These are phyloP conservation scores for Alternaria angustiovoidea DNA, from an alignment of 2,329 filamentous ascomycete species.

Conservation along the genomic window DNA sequence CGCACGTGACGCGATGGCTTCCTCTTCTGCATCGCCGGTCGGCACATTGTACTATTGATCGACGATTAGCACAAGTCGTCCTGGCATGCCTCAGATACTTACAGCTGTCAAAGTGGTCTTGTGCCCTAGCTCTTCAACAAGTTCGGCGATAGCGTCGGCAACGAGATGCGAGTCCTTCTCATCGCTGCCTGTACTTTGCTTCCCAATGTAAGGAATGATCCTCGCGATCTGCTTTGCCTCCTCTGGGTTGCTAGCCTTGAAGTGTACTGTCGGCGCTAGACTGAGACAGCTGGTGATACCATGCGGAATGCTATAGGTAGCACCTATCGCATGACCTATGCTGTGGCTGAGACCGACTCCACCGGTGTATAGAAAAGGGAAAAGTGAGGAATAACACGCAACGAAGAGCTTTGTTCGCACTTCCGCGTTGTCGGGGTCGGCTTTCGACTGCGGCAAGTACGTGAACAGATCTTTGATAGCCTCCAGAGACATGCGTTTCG, in stretches of 20 bases:
- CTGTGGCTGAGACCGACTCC: constrained; percentile 60
- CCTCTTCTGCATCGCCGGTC: constrained; percentile 46
- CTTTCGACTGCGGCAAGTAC: constrained; percentile 61
- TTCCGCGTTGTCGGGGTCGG: constrained; percentile 57
- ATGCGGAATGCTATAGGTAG: constrained; percentile 64
- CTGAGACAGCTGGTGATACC: constrained; percentile 64
- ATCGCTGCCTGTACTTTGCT: constrained; percentile 53
- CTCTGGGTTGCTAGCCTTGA: constrained; percentile 58
- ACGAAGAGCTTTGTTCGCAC: constrained; percentile 61
- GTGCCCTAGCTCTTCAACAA: constrained; percentile 56
- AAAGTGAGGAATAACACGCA: constrained; percentile 61
- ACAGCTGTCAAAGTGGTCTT: constrained; percentile 48
- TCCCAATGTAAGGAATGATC: constrained; percentile 56
- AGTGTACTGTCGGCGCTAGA: constrained; percentile 61
- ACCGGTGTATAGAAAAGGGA: constrained; percentile 59
- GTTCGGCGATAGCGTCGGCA: constrained; percentile 55
- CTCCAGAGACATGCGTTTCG: constrained; percentile 56
- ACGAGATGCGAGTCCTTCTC: constrained; percentile 56
- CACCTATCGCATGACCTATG: constrained; percentile 62
- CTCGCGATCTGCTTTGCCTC: constrained; percentile 59
- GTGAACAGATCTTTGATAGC: constrained; percentile 61
- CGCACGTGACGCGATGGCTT: constrained; percentile 46
- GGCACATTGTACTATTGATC: constrained; percentile 44
- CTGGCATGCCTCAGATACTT: constrained; percentile 12
- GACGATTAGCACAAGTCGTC: constrained; percentile 20